Percentiles rank a stretch among this genome's conserved stretches.
These are phyloP conservation scores for Sonneratia alba DNA, from an alignment of 345 rosid species.

Conservation along the genomic window DNA sequence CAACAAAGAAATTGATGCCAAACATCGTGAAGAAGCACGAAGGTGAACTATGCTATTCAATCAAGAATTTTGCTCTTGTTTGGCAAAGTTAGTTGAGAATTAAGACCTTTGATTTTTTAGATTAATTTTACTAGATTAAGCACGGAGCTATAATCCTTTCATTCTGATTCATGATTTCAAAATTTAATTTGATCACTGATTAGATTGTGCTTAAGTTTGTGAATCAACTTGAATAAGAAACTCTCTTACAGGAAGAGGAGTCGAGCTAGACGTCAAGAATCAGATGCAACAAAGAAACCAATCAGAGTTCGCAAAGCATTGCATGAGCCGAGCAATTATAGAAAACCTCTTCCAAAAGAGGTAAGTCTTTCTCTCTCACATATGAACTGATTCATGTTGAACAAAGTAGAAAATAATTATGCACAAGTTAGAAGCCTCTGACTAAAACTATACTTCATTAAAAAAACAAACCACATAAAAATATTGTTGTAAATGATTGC, in stretches of 20 bases:
- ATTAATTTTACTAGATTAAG: background rate
- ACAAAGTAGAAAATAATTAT: too few relatives aligned
- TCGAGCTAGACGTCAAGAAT: slow-evolving; percentile 9
- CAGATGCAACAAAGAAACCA: background rate
- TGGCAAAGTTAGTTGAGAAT: background rate
- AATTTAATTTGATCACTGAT: background rate
- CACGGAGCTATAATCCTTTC: background rate
- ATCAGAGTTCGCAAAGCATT: slow-evolving; percentile 1
- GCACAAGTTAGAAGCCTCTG: too few relatives aligned
- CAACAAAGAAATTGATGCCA: slow-evolving; percentile 20
- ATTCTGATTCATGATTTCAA: background rate
- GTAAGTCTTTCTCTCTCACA: slow-evolving; percentile 4
- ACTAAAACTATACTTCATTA: too few relatives aligned
- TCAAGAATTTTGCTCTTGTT: background rate
- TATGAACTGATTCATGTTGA: background rate
- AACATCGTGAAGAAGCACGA: slow-evolving; percentile 13
- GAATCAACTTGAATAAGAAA: background rate
- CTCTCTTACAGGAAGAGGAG: slow-evolving; percentile 12
- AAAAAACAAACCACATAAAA: too few relatives aligned
- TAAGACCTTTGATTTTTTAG: background rate
- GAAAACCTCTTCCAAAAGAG: slow-evolving; percentile 11
- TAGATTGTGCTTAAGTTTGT: background rate
- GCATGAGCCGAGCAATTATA: slow-evolving; percentile 2
- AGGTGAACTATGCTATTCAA: slow-evolving; percentile 5
- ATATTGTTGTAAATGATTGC: background rate